Percentiles rank a stretch among this genome's conserved stretches.
Evolutionary conservation across 2,329 filamentous ascomycete species (phyloP).

Genomic region (Trichophyton equinum): DNA sequence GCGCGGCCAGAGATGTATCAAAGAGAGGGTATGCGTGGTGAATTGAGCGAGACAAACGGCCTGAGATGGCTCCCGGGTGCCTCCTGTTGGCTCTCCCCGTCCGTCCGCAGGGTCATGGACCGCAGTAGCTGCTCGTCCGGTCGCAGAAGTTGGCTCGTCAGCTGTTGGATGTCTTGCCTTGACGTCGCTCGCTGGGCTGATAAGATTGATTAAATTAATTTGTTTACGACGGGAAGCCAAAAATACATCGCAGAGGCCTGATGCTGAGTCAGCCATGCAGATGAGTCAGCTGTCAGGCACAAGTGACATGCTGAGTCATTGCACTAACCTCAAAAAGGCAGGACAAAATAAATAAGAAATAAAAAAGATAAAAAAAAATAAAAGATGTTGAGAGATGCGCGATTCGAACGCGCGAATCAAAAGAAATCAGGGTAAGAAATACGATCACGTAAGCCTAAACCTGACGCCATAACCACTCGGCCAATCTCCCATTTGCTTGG

Average conservation of each 20-base stretch:
- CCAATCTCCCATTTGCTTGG: constrained; percentile 5
- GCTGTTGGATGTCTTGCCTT: neutral
- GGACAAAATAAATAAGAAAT: neutral
- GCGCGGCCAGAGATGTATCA: neutral
- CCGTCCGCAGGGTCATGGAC: neutral
- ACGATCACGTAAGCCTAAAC: constrained; percentile 8
- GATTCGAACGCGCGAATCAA: constrained; percentile 10
- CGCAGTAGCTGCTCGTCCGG: neutral
- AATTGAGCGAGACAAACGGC: neutral
- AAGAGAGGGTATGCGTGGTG: neutral
- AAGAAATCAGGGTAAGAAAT: constrained; percentile 6
- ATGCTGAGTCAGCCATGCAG: neutral
- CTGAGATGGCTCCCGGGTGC: neutral
- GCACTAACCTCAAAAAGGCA: no score
- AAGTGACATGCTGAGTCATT: neutral
- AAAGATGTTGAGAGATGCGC: constrained; percentile 6
- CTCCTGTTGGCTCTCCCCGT: neutral
- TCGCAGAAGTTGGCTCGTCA: neutral
- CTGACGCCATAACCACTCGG: constrained; percentile 10
- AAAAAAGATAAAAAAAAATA: constrained; percentile 3
- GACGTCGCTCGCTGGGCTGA: neutral
- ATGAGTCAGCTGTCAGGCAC: neutral
- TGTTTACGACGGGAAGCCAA: no score
- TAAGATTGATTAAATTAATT: neutral
- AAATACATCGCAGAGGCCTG: no score